Evolutionary conservation across 2,329 filamentous ascomycete species (phyloP), one percentile per base, ranked within the genome.

Genomic region (Periconia digitata): DNA sequence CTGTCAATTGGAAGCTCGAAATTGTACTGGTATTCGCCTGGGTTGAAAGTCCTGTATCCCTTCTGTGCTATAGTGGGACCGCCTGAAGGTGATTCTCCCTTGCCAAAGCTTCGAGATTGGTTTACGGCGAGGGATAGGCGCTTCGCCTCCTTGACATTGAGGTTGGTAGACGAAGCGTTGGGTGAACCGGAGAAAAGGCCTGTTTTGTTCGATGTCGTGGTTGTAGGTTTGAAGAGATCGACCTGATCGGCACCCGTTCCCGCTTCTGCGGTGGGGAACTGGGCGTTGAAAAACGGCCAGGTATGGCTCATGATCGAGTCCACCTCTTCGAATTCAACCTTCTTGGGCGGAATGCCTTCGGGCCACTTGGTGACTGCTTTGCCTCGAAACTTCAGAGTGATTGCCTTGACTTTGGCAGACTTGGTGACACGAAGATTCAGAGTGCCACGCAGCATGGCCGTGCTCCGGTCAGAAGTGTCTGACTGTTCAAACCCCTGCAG

Each of bases 311-410:
- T 86, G 50, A 97, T 79, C 3, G 85, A 89, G 58, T 94, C 88
- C 54, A 90, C 88, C 66, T 97, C 91, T 61, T 84, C 87, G 44
- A 90, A 85, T 35, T 95, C 89, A 1, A 86, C 81, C 70, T 95
- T 96, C 48, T 86, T 81, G 0, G 92, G 91, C 3, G 94, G 92
- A 23, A 97, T 94, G 43, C 91, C 84, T 75, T 97, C 94, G 15
- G 94, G 92, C 94, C 94, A 99, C 66, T 96, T 91, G 1, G 94
- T 97, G 55, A 87, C 83, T 3, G 91, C 90, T 66, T 85, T 87
- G 23, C 92, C 94, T 35, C 86, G 83, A 59, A 99, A 89, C 62
- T 89, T 92, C 44, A 99, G 78, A 6, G 88, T 91, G 20, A 99
- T 83, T 3, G 90, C 87, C 76, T 96, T 96, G 58, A 99, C 85